Conservation (phyloP, 176 grass and related monocot genomes). For the Calamus simplicifolius region DNA sequence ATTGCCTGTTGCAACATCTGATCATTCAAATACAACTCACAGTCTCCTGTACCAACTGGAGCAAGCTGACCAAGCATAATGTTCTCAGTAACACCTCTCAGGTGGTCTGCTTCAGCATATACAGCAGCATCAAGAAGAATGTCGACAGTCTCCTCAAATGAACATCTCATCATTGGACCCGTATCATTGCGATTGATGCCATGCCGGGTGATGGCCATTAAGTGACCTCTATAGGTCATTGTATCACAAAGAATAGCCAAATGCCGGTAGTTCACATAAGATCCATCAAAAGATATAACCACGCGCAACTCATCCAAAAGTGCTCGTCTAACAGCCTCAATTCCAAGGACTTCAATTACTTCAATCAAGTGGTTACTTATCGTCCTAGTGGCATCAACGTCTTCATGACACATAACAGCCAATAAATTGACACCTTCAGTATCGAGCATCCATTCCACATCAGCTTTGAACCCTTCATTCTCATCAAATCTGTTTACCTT, state of each 20-base stretch:
- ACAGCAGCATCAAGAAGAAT: slow-evolving; percentile 93
- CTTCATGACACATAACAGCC: slow-evolving; percentile 93
- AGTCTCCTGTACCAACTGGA: slow-evolving; percentile 74
- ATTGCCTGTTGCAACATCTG: slow-evolving; percentile 97
- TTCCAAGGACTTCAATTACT: slow-evolving; percentile 96
- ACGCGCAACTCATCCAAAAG: slow-evolving; percentile 85
- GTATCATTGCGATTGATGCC: slow-evolving; percentile 95
- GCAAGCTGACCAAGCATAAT: slow-evolving; percentile 97
- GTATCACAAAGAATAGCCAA: slow-evolving; percentile 97
- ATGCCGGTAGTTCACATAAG: slow-evolving; percentile 94
- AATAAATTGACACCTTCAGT: slow-evolving; percentile 96
- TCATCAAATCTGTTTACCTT: slow-evolving; percentile 80
- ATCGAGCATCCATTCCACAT: slow-evolving; percentile 93
- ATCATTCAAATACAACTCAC: slow-evolving; percentile 81
- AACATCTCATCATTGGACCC: slow-evolving; percentile 89
- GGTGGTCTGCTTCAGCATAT: slow-evolving; percentile 74
- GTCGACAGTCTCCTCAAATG: slow-evolving; percentile 88
- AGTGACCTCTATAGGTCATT: slow-evolving; percentile 89
- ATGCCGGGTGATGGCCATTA: slow-evolving; percentile 93
- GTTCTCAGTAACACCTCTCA: slow-evolving; percentile 93
- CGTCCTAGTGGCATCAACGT: slow-evolving; percentile 90
- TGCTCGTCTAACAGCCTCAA: slow-evolving; percentile 80
- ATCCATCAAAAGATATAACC: slow-evolving; percentile 97
- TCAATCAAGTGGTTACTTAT: slow-evolving; percentile 97
- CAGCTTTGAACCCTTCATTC: slow-evolving; percentile 64